Percentiles rank a stretch among this genome's conserved stretches.
Evolutionary conservation across 441 rosid genomes (phyloP).

Genomic region (Pelargonium exstipulatum): DNA sequence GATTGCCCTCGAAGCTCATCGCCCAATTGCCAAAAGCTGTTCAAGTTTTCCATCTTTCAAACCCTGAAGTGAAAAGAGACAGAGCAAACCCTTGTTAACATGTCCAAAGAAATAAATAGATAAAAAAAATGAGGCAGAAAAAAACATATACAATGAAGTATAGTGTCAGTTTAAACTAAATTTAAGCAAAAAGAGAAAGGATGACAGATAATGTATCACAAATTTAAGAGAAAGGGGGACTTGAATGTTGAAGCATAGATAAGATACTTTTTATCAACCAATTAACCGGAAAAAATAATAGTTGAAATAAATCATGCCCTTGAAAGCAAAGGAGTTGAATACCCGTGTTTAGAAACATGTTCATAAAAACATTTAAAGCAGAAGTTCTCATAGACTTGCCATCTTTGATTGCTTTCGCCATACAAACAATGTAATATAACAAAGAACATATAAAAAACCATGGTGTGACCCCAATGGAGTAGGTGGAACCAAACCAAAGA

Average conservation of each 20-base stretch:
- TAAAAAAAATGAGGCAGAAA: not conserved
- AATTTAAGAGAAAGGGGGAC: not conserved
- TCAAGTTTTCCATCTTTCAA: slow-evolving; percentile 52
- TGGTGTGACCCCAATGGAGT: not conserved
- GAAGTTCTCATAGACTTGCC: not conserved
- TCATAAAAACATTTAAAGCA: not conserved
- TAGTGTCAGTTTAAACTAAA: no score
- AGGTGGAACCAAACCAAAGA: not conserved
- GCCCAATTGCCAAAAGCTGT: slow-evolving; percentile 86
- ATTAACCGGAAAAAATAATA: not conserved
- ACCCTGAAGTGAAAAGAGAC: slow-evolving; percentile 8
- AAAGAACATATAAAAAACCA: not conserved
- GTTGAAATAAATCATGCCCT: not conserved
- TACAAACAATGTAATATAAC: no score
- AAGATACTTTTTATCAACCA: not conserved
- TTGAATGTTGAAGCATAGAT: not conserved
- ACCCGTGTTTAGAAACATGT: not conserved
- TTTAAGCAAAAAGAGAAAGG: not conserved
- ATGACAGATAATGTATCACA: not conserved
- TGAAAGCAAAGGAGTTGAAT: not conserved
- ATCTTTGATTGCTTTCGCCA: no score
- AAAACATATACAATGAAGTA: not conserved
- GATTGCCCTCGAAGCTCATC: slow-evolving; percentile 90
- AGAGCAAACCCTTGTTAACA: not conserved
- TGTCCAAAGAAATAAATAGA: not conserved